Base-by-base conservation (phyloP, 305 asterid genomes). In the Fraxinus greggii region DNA sequence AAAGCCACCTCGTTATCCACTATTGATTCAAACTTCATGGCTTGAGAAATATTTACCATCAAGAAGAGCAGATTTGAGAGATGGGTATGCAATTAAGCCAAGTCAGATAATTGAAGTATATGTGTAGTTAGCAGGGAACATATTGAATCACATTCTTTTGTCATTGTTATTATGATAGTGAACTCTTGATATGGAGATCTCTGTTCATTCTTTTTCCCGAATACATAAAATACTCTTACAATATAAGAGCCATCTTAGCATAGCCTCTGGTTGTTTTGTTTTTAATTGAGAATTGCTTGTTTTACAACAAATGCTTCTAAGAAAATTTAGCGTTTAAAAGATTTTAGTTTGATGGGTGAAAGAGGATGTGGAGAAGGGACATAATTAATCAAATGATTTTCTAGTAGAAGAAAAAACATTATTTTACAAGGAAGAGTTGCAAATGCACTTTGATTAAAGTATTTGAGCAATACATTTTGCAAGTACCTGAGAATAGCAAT, bases 401-500 rank as follows among this genome's bases (percentile, higher is more conserved):
- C n/a, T 45, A 15, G 23, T 15, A 3, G 21, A 48, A 48, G 61
- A 48, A 48, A 48, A 48, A 13, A 48, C 61, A 48, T 17, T 48
- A 48, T 13, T 2, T 17, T 48, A 15, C 17, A 21, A 48, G 61
- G 7, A 21, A 48, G 21, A 15, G 19, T 5, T 15, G 7, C 61
- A 48, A 48, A 3, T 15, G 61, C 61, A 48, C 61, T 48, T 1
- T 15, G 61, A 48, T 48, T 48, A 13, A 13, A 48, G 61, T 3
- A 48, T 48, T 2, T 0, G 23, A 48, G 21, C 21, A 48, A 15
- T 48, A 48, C 2, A 3, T 40, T 8, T 15, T 63, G 7, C 26
- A 81, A 73, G 72, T 90, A 95, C 99, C 99, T 94, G 98, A 59
- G 99, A 92, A 86, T 95, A 95, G 87, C 97, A 95, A 86, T 93